Conservation (phyloP, 1,139 yeast genomes). For the Groenewaldozyma auringiensis region DNA sequence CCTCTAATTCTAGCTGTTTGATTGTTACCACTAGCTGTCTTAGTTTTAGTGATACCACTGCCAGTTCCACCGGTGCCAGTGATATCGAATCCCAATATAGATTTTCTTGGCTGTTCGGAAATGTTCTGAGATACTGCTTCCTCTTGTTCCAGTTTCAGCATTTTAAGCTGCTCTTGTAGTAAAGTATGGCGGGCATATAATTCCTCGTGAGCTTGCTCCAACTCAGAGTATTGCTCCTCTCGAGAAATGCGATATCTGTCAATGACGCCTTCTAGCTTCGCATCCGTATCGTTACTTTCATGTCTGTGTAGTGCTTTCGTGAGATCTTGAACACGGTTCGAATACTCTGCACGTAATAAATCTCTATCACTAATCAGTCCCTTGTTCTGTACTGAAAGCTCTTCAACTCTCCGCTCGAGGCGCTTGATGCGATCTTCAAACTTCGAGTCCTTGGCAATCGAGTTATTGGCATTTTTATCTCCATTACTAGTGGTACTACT, state of each 20-base stretch:
- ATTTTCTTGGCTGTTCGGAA: constrained; percentile 11
- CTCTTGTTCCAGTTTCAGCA: constrained; percentile 11
- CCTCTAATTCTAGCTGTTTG: constrained; percentile 22
- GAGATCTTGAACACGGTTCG: constrained; percentile 15
- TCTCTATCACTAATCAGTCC: constrained; percentile 14
- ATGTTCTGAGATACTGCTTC: constrained; percentile 9
- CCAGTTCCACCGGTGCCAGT: background rate
- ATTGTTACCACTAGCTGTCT: too few species aligned
- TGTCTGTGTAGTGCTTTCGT: constrained; percentile 12
- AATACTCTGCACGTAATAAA: constrained; percentile 11
- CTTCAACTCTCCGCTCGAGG: constrained; percentile 17
- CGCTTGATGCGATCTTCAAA: constrained; percentile 8
- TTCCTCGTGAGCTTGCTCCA: constrained; percentile 21
- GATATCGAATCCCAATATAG: background rate
- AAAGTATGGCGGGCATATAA: constrained; percentile 17
- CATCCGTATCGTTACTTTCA: constrained; percentile 11
- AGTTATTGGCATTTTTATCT: background rate
- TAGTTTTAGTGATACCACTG: background rate
- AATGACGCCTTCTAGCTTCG: constrained; percentile 12
- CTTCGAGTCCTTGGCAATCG: constrained; percentile 7
- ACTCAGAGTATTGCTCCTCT: constrained; percentile 19
- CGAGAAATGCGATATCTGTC: constrained; percentile 15
- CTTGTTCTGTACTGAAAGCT: constrained; percentile 10
- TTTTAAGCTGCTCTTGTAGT: constrained; percentile 16
- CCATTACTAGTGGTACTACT: background rate